phyloP scores from a whole-genome alignment of 2,329 filamentous ascomycete genomes.

The Diaporthe vexans region DNA sequence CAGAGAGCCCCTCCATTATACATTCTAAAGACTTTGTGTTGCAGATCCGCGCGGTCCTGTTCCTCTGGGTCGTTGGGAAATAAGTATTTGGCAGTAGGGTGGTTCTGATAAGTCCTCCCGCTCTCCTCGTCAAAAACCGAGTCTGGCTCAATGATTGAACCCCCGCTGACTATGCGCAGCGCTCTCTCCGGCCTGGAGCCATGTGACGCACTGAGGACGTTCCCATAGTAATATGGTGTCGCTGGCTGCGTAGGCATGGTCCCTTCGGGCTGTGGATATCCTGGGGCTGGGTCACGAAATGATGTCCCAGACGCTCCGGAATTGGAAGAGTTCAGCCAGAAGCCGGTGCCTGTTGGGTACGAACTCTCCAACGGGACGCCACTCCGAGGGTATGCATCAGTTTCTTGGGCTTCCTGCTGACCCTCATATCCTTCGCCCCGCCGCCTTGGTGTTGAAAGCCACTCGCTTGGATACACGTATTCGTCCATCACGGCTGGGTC shows the following conservation, averaged over 20 bases:
- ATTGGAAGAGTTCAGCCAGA: neutral
- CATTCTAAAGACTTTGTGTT: neutral
- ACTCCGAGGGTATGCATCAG: neutral
- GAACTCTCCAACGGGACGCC: neutral
- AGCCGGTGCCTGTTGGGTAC: neutral
- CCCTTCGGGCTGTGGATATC: neutral
- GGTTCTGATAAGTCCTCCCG: constrained; percentile 11
- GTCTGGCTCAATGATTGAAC: constrained; percentile 4
- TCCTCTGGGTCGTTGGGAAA: constrained; percentile 10
- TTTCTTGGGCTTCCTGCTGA: neutral
- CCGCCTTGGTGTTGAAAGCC: neutral
- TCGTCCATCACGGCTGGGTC: neutral
- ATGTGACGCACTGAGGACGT: neutral
- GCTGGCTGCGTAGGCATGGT: neutral
- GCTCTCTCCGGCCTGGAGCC: neutral
- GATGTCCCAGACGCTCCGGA: neutral
- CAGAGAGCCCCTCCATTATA: neutral
- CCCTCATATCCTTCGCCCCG: neutral
- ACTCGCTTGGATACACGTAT: constrained; percentile 16
- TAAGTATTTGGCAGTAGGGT: constrained; percentile 3
- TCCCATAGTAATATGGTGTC: neutral
- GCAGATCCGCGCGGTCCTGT: neutral
- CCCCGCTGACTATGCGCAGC: constrained; percentile 6
- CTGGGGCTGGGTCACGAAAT: neutral
- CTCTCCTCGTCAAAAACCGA: constrained; percentile 16